A percentile compares a stretch with the other conserved stretches of the same genome.
Conservation (phyloP, 371 early-diverging fungal species). For the Amoeboaphelidium occidentale region DNA sequence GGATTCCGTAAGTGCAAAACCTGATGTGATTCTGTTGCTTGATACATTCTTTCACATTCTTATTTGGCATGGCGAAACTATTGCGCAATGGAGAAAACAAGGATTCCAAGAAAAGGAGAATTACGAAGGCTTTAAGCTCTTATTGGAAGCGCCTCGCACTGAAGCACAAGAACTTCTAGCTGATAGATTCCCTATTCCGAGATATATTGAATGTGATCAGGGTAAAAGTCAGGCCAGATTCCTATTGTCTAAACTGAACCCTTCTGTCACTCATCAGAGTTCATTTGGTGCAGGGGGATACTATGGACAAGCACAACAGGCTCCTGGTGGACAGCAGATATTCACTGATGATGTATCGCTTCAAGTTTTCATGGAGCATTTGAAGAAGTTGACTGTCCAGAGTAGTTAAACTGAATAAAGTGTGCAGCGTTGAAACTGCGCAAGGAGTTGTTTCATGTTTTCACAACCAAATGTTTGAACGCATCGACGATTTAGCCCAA, state of each 20-base stretch:
- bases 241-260: conserved; percentile 94
- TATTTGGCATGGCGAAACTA: conserved; percentile 80
- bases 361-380: conserved; percentile 87
- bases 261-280: conserved; percentile 79
- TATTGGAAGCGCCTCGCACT: conserved; percentile 65
- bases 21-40: conserved; percentile 82
- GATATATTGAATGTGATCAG: conserved; percentile 93
- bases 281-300: conserved; percentile 18
- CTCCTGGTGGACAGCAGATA: conserved; percentile 50
- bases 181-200: conserved; percentile 93
- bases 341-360: conserved; percentile 93
- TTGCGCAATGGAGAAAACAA: conserved; percentile 78
- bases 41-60: conserved; percentile 97
- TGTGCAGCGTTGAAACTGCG: too few species aligned
- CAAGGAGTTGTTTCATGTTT: too few species aligned
- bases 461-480: too few species aligned
- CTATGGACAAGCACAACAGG: conserved; percentile 24
- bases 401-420: too few species aligned
- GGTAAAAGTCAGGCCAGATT: conserved; percentile 98
- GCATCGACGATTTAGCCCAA: too few species aligned
- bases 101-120: conserved; percentile 69
- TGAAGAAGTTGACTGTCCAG: conserved; percentile 49
- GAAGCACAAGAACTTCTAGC: conserved; percentile 75
- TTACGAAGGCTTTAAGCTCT: conserved; percentile 79
- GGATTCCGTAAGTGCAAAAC: conserved; percentile 89